Percentiles rank a stretch among this genome's conserved stretches.
Evolutionary conservation across 371 early-diverging fungal species (phyloP).

Genomic region (Haplosporangium sp.): DNA sequence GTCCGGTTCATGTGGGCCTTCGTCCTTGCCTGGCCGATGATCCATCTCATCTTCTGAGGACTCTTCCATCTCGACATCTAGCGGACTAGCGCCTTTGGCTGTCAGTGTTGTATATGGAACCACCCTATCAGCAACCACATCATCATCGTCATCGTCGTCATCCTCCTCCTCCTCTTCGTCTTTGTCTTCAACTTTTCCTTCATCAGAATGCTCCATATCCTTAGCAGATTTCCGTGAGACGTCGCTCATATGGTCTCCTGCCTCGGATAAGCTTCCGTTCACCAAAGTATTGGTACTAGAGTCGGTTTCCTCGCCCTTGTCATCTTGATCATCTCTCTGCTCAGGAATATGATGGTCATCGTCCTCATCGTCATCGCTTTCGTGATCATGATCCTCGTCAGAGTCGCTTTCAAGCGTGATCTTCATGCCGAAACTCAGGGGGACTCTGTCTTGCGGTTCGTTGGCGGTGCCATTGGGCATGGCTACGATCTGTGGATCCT

Average conservation of each 20-base stretch:
- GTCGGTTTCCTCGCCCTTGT: slow-evolving; percentile 1
- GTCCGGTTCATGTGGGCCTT: neutral
- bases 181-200: neutral
- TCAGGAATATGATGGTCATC: too few relatives aligned
- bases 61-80: slow-evolving; percentile 47
- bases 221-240: too few relatives aligned
- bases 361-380: too few relatives aligned
- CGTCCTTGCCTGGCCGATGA: neutral
- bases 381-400: too few relatives aligned
- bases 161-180: slow-evolving; percentile 12
- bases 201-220: too few relatives aligned
- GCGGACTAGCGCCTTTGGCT: slow-evolving; percentile 28
- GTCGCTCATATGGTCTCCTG: too few relatives aligned
- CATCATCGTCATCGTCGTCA: slow-evolving; percentile 23
- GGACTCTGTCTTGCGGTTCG: slow-evolving; percentile 13
- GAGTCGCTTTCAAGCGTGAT: slow-evolving; percentile 4
- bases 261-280: too few relatives aligned
- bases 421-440: slow-evolving; percentile 7
- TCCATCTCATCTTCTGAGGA: slow-evolving; percentile 15
- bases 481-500: neutral
- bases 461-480: neutral
- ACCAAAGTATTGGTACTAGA: neutral
- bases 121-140: slow-evolving; percentile 9
- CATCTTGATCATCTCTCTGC: neutral
- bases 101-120: slow-evolving; percentile 19